A percentile compares a stretch with the other conserved stretches of the same genome.
Evolutionary conservation across 257 asterid genomes (phyloP).

Genomic region (Penstemon davidsonii): DNA sequence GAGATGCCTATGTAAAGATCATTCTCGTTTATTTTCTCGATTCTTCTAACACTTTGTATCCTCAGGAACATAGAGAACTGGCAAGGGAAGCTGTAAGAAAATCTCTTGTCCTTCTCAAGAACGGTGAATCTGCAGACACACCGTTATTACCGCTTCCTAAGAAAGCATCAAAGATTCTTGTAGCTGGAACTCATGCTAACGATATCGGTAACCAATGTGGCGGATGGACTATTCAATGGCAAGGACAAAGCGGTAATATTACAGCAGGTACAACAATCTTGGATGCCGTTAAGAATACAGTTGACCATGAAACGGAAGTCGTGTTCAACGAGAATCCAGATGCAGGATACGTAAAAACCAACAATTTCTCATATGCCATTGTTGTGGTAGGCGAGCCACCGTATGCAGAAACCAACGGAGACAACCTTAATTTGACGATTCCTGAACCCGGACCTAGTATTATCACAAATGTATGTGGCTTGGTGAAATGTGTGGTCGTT

Average conservation of each 20-base stretch:
- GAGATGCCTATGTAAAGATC: no score
- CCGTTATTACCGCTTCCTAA: constrained; percentile 21
- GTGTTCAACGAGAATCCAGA: constrained; percentile 31
- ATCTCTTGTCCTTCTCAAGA: constrained; percentile 24
- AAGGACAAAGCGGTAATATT: constrained; percentile 39
- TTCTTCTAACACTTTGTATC: neutral
- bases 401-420: constrained; percentile 43
- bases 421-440: constrained; percentile 35
- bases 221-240: constrained; percentile 35
- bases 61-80: constrained; percentile 22
- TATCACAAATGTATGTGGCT: constrained; percentile 33
- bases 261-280: constrained; percentile 48
- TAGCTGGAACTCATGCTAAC: constrained; percentile 26
- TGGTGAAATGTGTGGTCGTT: constrained; percentile 43
- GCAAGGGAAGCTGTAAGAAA: constrained; percentile 25
- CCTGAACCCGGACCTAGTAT: constrained; percentile 28
- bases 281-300: constrained; percentile 22
- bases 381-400: constrained; percentile 50
- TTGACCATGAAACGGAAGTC: constrained; percentile 30
- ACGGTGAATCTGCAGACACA: constrained; percentile 6
- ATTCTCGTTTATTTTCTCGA: neutral
- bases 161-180: constrained; percentile 12
- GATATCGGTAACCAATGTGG: constrained; percentile 24
- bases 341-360: constrained; percentile 25
- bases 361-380: constrained; percentile 34